Percentiles rank a stretch among this genome's conserved stretches.
phyloP scores from a whole-genome alignment of 495 filamentous ascomycete genomes.

The Hypoxylon intermedium region DNA sequence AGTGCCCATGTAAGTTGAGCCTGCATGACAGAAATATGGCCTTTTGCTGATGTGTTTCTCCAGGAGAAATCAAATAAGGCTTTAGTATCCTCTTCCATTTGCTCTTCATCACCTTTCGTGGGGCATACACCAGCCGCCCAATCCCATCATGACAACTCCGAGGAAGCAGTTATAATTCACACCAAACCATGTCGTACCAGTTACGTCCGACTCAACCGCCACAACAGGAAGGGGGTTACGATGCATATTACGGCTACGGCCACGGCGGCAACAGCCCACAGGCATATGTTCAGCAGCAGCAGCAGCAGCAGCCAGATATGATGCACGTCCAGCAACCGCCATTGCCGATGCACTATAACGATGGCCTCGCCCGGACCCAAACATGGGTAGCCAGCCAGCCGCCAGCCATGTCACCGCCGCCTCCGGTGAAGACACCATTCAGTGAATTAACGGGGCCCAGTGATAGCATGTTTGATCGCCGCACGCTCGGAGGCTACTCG shows the following conservation, averaged over 20 bases:
- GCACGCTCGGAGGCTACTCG: conserved; percentile 13
- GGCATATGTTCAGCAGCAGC: conserved; percentile 7
- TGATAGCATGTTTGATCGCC: conserved; percentile 20
- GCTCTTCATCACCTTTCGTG: neutral
- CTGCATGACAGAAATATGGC: conserved; percentile 18
- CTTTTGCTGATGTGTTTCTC: conserved; percentile 5
- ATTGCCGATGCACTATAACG: conserved; percentile 3
- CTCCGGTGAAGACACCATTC: conserved; percentile 13
- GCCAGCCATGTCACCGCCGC: conserved; percentile 18
- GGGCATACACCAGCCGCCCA: neutral
- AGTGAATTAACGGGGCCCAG: conserved; percentile 14
- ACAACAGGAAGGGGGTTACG: conserved; percentile 10
- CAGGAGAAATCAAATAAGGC: conserved; percentile 3
- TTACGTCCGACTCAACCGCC: conserved; percentile 21
- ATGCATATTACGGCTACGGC: conserved; percentile 13
- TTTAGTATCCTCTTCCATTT: neutral
- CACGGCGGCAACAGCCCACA: conserved; percentile 1
- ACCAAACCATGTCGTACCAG: conserved; percentile 34
- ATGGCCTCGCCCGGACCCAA: conserved; percentile 24
- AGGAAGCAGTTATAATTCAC: conserved; percentile 7
- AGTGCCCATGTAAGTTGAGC: conserved; percentile 10
- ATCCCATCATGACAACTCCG: conserved; percentile 11
- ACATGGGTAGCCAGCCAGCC: conserved; percentile 30
- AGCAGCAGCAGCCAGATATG: conserved; percentile 20
- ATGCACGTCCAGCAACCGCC: conserved; percentile 14